Evolutionary conservation across 2,329 filamentous ascomycete species (phyloP).

Genomic region (Xylaria sp.): DNA sequence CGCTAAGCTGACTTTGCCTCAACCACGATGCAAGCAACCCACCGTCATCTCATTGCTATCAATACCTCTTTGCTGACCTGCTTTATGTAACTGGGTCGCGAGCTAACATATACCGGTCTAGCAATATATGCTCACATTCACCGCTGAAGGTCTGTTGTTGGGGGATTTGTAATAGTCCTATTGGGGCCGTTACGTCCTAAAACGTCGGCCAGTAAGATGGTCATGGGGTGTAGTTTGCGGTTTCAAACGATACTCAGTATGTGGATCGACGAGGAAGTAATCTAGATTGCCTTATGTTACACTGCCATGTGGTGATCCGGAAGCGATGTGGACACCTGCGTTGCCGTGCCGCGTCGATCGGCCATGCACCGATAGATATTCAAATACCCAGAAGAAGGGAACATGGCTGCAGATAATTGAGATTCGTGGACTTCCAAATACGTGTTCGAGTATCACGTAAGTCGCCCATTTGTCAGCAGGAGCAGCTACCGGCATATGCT

Average conservation of each 20-base stretch:
- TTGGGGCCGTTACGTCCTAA: neutral
- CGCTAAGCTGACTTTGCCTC: slow-evolving; percentile 20
- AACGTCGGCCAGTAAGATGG: slow-evolving; percentile 13
- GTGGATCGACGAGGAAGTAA: neutral
- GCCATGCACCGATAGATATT: slow-evolving; percentile 6
- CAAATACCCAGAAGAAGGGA: neutral
- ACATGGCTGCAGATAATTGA: slow-evolving; percentile 2
- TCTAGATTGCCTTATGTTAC: neutral
- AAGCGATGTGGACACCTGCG: slow-evolving; percentile 9
- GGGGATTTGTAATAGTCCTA: slow-evolving; percentile 7
- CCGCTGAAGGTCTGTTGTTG: slow-evolving; percentile 8
- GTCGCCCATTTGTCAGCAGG: slow-evolving; percentile 15
- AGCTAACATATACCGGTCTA: neutral
- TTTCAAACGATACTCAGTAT: slow-evolving; percentile 9
- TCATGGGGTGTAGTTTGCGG: slow-evolving; percentile 13
- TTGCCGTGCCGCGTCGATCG: slow-evolving; percentile 16
- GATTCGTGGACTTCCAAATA: neutral
- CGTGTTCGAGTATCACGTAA: neutral
- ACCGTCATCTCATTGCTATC: neutral
- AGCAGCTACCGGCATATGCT: neutral
- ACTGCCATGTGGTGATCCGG: slow-evolving; percentile 6
- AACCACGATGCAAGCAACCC: neutral
- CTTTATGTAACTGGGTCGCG: neutral
- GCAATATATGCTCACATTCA: slow-evolving; percentile 2
- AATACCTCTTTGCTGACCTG: slow-evolving; percentile 1